Base-by-base conservation (phyloP, 805 yeast genomes). In the Millerago galiae region DNA sequence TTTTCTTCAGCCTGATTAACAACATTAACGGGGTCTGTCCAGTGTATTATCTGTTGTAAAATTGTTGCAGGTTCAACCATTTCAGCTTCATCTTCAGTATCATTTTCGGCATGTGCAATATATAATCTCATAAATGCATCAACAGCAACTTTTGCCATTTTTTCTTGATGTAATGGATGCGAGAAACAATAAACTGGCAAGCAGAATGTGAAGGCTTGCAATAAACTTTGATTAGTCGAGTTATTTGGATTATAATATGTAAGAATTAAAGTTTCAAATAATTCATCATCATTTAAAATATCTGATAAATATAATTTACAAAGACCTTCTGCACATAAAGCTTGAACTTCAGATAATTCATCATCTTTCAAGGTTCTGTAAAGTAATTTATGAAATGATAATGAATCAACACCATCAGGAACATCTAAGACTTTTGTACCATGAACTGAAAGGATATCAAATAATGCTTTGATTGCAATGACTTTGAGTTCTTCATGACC, bases 101-200 rank as follows among this genome's bases (percentile, higher is more conserved):
- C 60, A 16, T 64, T 58, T 26, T 70, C 69, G 14, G 60, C 65
- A 60, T 68, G 66, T 7, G 67, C 55, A 35, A 64, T 66, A 49
- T 77, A 75, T 46, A 84, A 60, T 52, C 93, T 67, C 42, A 68
- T 65, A 32, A 85, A 61, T 3, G 85, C 77, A 61, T 83, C 91
- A 4, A 81, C 77, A 26, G 83, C 79, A 24, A 84, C 72, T 27
- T 75, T 63, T 7, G 80, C 72, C 54, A 89, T 63, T 46, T 80
- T 69, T 38, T 70, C 72, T 59, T 87, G 96, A 58, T 89, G 95
- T 14, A 65, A 65, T 0, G 70, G 66, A 53, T 81, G 89, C 28
- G 95, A 83, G 55, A 79, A 83, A 31, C 93, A 80, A 59, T 85
- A 88, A 0, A 85, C 95, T 0, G 97, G 96, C 14, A 90, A 70